A percentile compares a stretch with the other conserved stretches of the same genome.
phyloP scores from a whole-genome alignment of 768 basidiomycete species.

The Boletus patriciae region DNA sequence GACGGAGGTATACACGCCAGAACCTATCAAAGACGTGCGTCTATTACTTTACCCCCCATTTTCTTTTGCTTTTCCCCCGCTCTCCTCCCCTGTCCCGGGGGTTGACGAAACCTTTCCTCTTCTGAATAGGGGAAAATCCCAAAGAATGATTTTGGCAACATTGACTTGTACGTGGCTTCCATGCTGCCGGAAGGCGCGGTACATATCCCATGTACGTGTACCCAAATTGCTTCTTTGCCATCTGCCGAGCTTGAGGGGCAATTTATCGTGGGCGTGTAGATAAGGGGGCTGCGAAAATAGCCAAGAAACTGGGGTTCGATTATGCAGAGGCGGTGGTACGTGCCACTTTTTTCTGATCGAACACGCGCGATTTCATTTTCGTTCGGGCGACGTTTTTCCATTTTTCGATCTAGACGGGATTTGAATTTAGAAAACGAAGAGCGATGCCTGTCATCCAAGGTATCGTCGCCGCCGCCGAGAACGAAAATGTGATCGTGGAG shows the following conservation, averaged over 20 bases:
- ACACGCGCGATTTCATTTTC: slow-evolving; percentile 4
- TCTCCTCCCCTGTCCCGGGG: not conserved
- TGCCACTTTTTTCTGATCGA: slow-evolving; percentile 25
- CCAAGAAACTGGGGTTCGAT: slow-evolving; percentile 82
- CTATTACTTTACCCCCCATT: slow-evolving; percentile 27
- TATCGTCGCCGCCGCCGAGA: slow-evolving; percentile 81
- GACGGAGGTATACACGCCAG: slow-evolving; percentile 78
- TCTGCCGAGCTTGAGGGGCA: slow-evolving; percentile 13
- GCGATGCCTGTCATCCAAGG: slow-evolving; percentile 85
- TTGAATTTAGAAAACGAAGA: slow-evolving; percentile 92
- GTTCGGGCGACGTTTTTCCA: not conserved
- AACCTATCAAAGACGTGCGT: slow-evolving; percentile 83
- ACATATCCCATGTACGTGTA: slow-evolving; percentile 84
- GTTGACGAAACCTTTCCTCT: slow-evolving; percentile 9
- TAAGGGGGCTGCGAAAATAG: slow-evolving; percentile 87
- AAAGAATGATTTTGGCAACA: slow-evolving; percentile 95
- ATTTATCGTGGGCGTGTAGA: slow-evolving; percentile 40
- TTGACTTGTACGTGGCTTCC: slow-evolving; percentile 91
- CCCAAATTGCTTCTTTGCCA: slow-evolving; percentile 9
- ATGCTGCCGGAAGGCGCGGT: slow-evolving; percentile 90
- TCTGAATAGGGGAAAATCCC: slow-evolving; percentile 79
- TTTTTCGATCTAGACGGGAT: slow-evolving; percentile 66
- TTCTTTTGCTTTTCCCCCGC: not conserved
- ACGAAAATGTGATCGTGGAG: slow-evolving; percentile 72
- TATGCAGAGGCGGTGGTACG: slow-evolving; percentile 94